phyloP scores from a whole-genome alignment of 768 basidiomycete genomes.

The Leccinum boreale region DNA sequence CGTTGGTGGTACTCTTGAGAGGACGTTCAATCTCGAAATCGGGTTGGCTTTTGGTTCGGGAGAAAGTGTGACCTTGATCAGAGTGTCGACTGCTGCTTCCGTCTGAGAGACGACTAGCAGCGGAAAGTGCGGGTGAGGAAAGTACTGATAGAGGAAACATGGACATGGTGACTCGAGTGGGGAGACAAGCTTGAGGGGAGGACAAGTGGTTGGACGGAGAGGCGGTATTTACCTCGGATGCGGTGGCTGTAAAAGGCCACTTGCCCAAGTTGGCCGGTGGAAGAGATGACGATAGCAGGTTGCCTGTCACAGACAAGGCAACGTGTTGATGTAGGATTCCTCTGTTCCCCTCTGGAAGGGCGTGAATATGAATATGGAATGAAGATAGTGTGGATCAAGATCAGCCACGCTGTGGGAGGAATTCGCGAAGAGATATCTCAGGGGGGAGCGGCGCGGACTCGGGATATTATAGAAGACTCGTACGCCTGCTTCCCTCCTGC shows the following conservation, averaged over 20 bases:
- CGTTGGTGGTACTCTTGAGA: conserved; percentile 32
- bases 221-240: conserved; percentile 31
- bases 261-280: conserved; percentile 30
- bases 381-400: conserved; percentile 31
- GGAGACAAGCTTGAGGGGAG: conserved; percentile 12
- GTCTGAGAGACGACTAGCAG: conserved; percentile 40
- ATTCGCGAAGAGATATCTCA: conserved; percentile 11
- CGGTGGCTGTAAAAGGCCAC: conserved; percentile 33
- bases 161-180: not conserved
- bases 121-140: conserved; percentile 31
- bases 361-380: conserved; percentile 27
- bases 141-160: conserved; percentile 31
- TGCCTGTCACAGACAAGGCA: conserved; percentile 31
- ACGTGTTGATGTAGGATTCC: conserved; percentile 32
- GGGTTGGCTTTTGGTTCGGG: conserved; percentile 41
- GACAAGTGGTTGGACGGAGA: conserved; percentile 6
- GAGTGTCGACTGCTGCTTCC: conserved; percentile 34
- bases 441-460: conserved; percentile 15
- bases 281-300: conserved; percentile 25
- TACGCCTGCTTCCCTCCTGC: not conserved
- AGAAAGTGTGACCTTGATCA: conserved; percentile 32
- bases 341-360: conserved; percentile 21
- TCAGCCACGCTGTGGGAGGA: conserved; percentile 21
- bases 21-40: conserved; percentile 70
- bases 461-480: conserved; percentile 12